Base-by-base conservation (phyloP, 306 rosid genomes). In the Glycine soja region DNA sequence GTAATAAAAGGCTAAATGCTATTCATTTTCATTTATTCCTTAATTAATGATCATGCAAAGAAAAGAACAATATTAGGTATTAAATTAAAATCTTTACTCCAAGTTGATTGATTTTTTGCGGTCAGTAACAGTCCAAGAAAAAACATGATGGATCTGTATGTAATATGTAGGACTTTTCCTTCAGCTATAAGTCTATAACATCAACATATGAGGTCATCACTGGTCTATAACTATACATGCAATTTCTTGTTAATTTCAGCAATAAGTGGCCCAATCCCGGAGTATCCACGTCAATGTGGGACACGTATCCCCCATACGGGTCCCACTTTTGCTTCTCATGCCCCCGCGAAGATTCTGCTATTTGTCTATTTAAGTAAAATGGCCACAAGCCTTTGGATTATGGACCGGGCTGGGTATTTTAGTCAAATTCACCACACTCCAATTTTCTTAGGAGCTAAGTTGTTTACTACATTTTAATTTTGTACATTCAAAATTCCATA, bases 371-470 rank as follows among this genome's bases (percentile, higher is more conserved):
- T 79, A 3, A 4, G 24, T 24, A 24, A 24, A 4, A 42, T 42
- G 5, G 45, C 70, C 53, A 47, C 77, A 85, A 81, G 61, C 62
- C 57, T 77, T 66, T 14, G 11, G 10, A 38, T 36, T 6, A 64
- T 64, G 48, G 24, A 30, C 10, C 4, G 18, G 45, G 7, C 4
- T 13, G 58, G 66, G 18, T 72, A 16, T 36, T 56, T 56, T 12
- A 0, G 34, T 66, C 30, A 66, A 36, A 40, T 66, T 42, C 3
- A 34, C 46, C 66, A 19, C 67, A 42, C 58, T 50, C 50, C 47
- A 11, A 4, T 47, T 79, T 79, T 40, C 91, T 82, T 80, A 83
- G 43, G 14, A 74, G 70, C 77, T 67, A 84, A 86, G 90, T 51
- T 45, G 24, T 46, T 43, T 43, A 3, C 1, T 19, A 19, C 1